These are phyloP conservation scores for Cyclotella baltica DNA, from an alignment of 108 stramenopile species.

Conservation along the genomic window DNA sequence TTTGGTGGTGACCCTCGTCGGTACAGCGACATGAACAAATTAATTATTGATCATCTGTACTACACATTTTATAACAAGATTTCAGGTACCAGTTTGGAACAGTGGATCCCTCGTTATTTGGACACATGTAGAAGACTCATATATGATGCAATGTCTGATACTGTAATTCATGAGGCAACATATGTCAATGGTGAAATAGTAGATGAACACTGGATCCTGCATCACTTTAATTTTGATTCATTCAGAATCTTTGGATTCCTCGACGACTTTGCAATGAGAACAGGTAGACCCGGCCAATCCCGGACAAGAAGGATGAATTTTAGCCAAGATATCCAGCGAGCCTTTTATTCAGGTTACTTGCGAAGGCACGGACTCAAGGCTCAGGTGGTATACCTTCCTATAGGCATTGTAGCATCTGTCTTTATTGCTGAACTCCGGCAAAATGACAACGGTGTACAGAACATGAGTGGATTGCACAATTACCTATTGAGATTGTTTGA, in stretches of 20 bases:
- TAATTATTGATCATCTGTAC: slow-evolving; percentile 9
- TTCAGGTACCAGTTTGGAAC: slow-evolving; percentile 6
- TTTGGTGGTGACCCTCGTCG: too few relatives aligned
- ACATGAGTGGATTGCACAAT: too few relatives aligned
- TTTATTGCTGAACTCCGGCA: slow-evolving; percentile 21
- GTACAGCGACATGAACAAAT: too few relatives aligned
- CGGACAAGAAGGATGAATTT: not conserved
- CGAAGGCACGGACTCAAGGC: slow-evolving; percentile 17
- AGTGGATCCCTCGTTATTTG: slow-evolving; percentile 18
- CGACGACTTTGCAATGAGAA: slow-evolving; percentile 8
- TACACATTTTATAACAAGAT: too few relatives aligned
- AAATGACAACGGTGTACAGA: slow-evolving; percentile 36
- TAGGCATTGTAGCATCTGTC: too few relatives aligned
- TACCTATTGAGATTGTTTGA: slow-evolving; percentile 10
- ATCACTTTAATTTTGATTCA: slow-evolving; percentile 4
- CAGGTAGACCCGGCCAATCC: not conserved
- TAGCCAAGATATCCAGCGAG: too few relatives aligned
- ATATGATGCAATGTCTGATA: not conserved
- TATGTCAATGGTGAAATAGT: slow-evolving; percentile 14
- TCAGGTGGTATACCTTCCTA: slow-evolving; percentile 12
- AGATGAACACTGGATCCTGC: not conserved
- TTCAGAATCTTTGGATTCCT: slow-evolving; percentile 12
- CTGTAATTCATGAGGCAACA: not conserved
- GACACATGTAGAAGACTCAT: not conserved
- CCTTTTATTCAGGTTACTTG: slow-evolving; percentile 27